A percentile compares a stretch with the other conserved stretches of the same genome.
phyloP scores from a whole-genome alignment of 2,329 filamentous ascomycete species.

The Parafenestella ontariensis region DNA sequence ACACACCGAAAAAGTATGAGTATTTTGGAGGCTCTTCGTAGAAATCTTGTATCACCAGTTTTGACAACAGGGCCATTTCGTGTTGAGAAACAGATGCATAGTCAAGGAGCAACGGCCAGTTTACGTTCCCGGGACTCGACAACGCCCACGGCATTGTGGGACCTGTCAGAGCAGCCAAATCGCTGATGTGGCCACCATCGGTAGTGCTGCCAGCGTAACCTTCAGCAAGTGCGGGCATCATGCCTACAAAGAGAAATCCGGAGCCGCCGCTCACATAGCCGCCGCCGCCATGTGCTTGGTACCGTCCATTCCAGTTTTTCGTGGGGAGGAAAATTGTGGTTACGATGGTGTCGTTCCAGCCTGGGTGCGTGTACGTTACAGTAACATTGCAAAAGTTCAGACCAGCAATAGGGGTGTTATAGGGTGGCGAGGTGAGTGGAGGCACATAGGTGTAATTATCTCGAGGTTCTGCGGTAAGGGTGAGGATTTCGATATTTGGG shows the following conservation, averaged over 20 bases:
- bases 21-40: constrained; percentile 37
- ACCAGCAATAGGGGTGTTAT: not conserved
- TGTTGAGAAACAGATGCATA: constrained; percentile 40
- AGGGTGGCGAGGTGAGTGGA: not conserved
- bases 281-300: constrained; percentile 22
- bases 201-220: constrained; percentile 29
- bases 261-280: constrained; percentile 27
- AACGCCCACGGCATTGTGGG: constrained; percentile 4
- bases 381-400: constrained; percentile 47
- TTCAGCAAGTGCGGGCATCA: constrained; percentile 16
- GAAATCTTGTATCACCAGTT: constrained; percentile 21
- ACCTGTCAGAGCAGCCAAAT: not conserved
- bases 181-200: constrained; percentile 20
- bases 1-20: constrained; percentile 51
- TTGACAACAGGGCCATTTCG: constrained; percentile 23
- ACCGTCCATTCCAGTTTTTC: constrained; percentile 20
- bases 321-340: constrained; percentile 40
- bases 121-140: constrained; percentile 22
- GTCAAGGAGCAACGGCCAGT: constrained; percentile 34
- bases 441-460: not conserved
- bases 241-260: constrained; percentile 3
- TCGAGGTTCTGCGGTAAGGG: not conserved
- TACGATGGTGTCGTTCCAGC: constrained; percentile 39
- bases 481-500: not conserved
- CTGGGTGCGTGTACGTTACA: constrained; percentile 48